phyloP scores from a whole-genome alignment of 78 protist genomes.

The Polysphondylium violaceum region DNA sequence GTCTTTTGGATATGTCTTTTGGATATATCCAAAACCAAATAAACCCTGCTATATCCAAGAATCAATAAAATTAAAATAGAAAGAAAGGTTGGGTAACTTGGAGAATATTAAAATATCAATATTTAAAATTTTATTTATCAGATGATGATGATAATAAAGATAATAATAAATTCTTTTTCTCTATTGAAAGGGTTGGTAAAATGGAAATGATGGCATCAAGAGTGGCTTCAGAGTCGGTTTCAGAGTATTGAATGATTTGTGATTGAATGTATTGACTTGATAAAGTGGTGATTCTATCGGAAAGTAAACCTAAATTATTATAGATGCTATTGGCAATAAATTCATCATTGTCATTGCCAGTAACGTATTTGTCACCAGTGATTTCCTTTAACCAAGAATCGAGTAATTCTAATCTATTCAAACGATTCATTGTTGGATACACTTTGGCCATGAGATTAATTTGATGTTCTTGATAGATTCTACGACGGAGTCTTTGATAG shows the following conservation, averaged over 20 bases:
- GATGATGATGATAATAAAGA: constrained; percentile 18
- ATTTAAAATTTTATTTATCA: too few relatives aligned
- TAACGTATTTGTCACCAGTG: neutral
- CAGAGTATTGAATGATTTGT: constrained; percentile 26
- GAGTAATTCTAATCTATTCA: constrained; percentile 3
- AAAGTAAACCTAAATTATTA: neutral
- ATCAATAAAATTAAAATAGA: too few relatives aligned
- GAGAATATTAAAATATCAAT: too few relatives aligned
- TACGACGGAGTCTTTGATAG: constrained; percentile 85
- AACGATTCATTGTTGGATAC: constrained; percentile 41
- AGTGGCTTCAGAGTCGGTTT: constrained; percentile 22
- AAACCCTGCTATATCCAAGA: too few relatives aligned
- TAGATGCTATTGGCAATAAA: neutral
- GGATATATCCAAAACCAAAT: too few relatives aligned
- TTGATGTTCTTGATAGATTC: constrained; percentile 83
- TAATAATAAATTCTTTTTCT: constrained; percentile 60
- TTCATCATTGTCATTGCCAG: neutral
- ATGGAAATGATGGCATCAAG: constrained; percentile 16
- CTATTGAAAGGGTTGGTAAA: constrained; percentile 9
- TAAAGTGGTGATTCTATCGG: constrained; percentile 31
- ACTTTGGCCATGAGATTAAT: constrained; percentile 27
- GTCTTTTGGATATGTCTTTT: too few relatives aligned
- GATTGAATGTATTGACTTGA: constrained; percentile 17
- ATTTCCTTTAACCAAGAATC: constrained; percentile 22
- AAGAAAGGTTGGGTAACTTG: too few relatives aligned